Evolutionary conservation across 805 yeast genomes (phyloP), one percentile per base, ranked within the genome.

Genomic region (Pichia scutulata): DNA sequence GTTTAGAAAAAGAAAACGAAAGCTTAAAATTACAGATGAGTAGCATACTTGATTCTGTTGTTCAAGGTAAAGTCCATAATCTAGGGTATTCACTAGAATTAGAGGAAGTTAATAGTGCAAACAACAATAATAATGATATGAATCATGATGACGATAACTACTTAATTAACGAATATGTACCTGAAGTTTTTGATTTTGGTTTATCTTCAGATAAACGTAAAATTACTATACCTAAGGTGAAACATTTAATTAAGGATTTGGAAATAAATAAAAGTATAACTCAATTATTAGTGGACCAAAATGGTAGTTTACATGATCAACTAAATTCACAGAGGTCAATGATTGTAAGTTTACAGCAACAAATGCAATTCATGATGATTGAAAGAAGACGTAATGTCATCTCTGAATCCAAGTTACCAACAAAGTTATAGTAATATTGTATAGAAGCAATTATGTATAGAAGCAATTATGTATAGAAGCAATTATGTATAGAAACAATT

Each of bases 51-150:
- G 74, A 74, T 55, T 71, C 76, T 30, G 66, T 76, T 6, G 63
- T 72, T 1, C 79, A 73, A 49, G 82, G 82, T 0, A 75, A 70
- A 55, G 62, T 77, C 21, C 72, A 78, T 1, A 77, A 77, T 55
- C 57, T 76, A 21, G 82, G 82, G 0, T 74, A 73, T 55, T 65
- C 69, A 37, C 70, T 74, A 45, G 70, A 72, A 4, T 54, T 75
- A 10, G 80, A 76, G 57, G 82, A 77, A 52, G 68, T 77, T 4
- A 46, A 25, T 21, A 10, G 19, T 18, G n/a, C n/a, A 10, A 16
- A 3, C 8, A 16, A 7, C 10, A 3, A 12, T n/a, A 18, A 12
- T 12, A 41, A 18, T 26, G 18, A 10, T 19, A 18, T 3, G 13
- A 19, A 2, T 18, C 25, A 18, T 16, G n/a, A 26, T 25, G 6